Evolutionary conservation across 2,329 filamentous ascomycete species (phyloP), one percentile per base, ranked within the genome.

Genomic region (Claviceps monticola): DNA sequence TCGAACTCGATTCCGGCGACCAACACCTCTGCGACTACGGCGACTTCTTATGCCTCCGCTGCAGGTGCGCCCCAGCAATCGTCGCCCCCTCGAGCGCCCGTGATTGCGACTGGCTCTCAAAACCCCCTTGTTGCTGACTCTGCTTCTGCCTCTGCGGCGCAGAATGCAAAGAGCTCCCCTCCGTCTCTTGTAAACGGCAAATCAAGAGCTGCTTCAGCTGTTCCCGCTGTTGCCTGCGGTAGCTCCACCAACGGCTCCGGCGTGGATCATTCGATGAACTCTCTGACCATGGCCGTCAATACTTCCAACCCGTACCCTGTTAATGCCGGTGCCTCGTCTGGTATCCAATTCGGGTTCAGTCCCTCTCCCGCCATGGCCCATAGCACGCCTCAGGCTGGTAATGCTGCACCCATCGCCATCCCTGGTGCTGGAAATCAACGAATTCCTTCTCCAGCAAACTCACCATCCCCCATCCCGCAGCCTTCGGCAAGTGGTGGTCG

Each of bases 381-480:
- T 67, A 86, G 80, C 71, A 80, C 77, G 48, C 83, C 85, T 14
- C 78, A 83, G 60, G 67, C 72, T 51, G 66, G 70, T 56, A 68
- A 68, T 58, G 71, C 79, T 57, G 76, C 74, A 39, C 79, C 76
- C 54, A 83, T 78, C 58, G 74, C 72, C 68, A 88, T 80, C 68
- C 82, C 81, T 63, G 68, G 76, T 67, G 45, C 43, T 11, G 62
- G 76, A 73, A 64, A 73, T 69, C 84, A 85, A 56, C 81, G 86
- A 60, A 79, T 91, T 49, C 82, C 83, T 47, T 95, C 90, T 46
- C 93, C 93, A 5, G 83, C 86, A 48, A 84, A 86, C 59, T 96
- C 91, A 46, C 93, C 93, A 4, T 91, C 88, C 43, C 93, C 93
- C 4, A 97, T 97, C 60, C 91, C 93, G 36, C 87, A 91, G 68